phyloP scores from a whole-genome alignment of 805 yeast species.

The Ogataea dorogensis region DNA sequence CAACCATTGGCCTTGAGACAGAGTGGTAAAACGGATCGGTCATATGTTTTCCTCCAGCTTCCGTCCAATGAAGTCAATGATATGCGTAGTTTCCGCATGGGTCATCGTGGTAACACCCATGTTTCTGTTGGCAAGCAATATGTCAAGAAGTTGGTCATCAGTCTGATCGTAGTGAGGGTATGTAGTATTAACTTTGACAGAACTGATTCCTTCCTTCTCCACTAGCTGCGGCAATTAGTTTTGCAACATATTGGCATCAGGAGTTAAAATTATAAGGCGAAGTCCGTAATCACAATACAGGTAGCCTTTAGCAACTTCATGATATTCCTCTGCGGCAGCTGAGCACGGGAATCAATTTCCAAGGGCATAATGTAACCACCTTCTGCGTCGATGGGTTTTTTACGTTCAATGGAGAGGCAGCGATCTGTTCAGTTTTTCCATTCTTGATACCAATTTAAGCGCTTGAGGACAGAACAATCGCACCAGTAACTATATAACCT shows the following conservation, averaged over 20 bases:
- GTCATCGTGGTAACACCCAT: constrained; percentile 47
- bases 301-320: constrained; percentile 34
- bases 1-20: constrained; percentile 42
- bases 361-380: constrained; percentile 51
- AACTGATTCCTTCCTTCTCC: constrained; percentile 37
- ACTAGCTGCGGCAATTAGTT: constrained; percentile 36
- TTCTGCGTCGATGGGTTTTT: constrained; percentile 38
- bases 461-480: constrained; percentile 30
- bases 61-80: constrained; percentile 34
- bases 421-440: constrained; percentile 22
- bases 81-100: constrained; percentile 52
- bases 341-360: constrained; percentile 52
- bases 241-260: constrained; percentile 18
- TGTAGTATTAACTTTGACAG: constrained; percentile 45
- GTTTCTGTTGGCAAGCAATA: constrained; percentile 39
- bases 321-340: constrained; percentile 38
- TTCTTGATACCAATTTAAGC: constrained; percentile 39
- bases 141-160: constrained; percentile 41
- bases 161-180: constrained; percentile 42
- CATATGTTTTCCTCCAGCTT: constrained; percentile 38
- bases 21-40: constrained; percentile 46
- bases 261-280: constrained; percentile 41
- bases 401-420: constrained; percentile 20
- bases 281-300: constrained; percentile 48
- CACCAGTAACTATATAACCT: constrained; percentile 33